A percentile compares a stretch with the other conserved stretches of the same genome.
These are phyloP conservation scores for Saccharomycopsis sp. DNA, from an alignment of 805 yeast genomes.

Conservation along the genomic window DNA sequence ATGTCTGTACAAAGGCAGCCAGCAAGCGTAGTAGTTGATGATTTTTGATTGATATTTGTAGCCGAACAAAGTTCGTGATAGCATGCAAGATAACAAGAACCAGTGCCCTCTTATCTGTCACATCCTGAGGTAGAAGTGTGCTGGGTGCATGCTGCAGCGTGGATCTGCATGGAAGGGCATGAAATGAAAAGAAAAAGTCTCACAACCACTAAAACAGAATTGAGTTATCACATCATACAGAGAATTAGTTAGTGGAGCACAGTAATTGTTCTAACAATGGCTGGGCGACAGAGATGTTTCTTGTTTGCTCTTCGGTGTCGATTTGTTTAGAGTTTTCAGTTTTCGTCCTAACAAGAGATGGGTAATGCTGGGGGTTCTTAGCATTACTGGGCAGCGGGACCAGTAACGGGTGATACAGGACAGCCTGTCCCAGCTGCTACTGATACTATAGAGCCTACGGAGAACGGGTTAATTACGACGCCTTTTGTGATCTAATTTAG, in stretches of 20 bases:
- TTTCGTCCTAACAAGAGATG: background rate
- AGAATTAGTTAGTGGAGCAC: background rate
- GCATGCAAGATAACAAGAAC: slow-evolving; percentile 1
- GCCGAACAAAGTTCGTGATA: background rate
- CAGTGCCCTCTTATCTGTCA: background rate
- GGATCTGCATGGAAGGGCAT: background rate
- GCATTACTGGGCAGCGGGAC: too few species aligned
- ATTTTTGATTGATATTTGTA: background rate
- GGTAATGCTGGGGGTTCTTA: too few species aligned
- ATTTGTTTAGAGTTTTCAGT: background rate
- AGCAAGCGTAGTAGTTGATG: background rate
- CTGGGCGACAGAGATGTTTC: background rate
- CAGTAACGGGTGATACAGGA: too few species aligned
- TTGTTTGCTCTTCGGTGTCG: background rate
- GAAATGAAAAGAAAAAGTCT: background rate
- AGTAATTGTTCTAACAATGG: background rate
- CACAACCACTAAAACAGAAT: background rate
- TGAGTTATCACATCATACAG: background rate
- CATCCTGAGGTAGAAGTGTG: background rate
- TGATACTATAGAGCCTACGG: too few species aligned
- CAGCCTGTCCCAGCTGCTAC: too few species aligned
- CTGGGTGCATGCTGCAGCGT: background rate
- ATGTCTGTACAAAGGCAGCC: background rate
- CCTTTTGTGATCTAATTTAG: too few species aligned
- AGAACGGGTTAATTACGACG: too few species aligned